Evolutionary conservation across 2,329 filamentous ascomycete genomes (phyloP).

Genomic region (Colletotrichum chrysophilum): DNA sequence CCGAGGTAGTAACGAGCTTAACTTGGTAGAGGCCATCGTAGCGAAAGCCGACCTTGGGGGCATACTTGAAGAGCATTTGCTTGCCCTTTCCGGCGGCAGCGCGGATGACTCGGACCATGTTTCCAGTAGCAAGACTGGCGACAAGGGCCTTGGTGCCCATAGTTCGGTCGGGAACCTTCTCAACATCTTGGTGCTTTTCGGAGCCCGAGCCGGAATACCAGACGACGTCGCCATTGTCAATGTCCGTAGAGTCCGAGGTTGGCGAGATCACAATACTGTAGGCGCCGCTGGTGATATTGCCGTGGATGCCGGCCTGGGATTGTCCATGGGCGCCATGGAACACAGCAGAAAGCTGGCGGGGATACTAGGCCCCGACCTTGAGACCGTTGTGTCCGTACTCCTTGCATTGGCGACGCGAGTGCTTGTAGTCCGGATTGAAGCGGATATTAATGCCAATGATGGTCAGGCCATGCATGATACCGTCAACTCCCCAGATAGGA

Average conservation of each 20-base stretch:
- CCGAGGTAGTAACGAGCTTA: not conserved
- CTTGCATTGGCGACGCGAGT: conserved; percentile 16
- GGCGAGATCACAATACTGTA: conserved; percentile 59
- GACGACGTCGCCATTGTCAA: conserved; percentile 22
- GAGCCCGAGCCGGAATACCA: conserved; percentile 31
- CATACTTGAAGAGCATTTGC: not conserved
- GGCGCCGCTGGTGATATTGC: conserved; percentile 48
- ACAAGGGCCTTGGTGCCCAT: conserved; percentile 16
- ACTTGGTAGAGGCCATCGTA: conserved; percentile 42
- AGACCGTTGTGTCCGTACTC: conserved; percentile 37
- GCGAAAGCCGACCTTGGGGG: conserved; percentile 32
- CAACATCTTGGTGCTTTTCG: conserved; percentile 18
- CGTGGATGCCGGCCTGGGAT: conserved; percentile 55
- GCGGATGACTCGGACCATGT: conserved; percentile 34
- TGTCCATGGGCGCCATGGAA: conserved; percentile 59
- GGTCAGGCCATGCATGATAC: conserved; percentile 34
- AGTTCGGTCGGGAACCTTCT: not conserved
- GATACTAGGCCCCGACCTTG: conserved; percentile 54
- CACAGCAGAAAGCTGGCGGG: conserved; percentile 52
- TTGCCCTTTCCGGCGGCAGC: not conserved
- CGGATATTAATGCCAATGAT: not conserved
- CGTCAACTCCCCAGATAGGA: conserved; percentile 31
- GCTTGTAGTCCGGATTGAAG: conserved; percentile 17
- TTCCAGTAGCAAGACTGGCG: not conserved
- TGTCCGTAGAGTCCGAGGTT: too few relatives aligned